Evolutionary conservation across 164 flowering plant genomes (phyloP).

Genomic region (Pachysandra terminalis): DNA sequence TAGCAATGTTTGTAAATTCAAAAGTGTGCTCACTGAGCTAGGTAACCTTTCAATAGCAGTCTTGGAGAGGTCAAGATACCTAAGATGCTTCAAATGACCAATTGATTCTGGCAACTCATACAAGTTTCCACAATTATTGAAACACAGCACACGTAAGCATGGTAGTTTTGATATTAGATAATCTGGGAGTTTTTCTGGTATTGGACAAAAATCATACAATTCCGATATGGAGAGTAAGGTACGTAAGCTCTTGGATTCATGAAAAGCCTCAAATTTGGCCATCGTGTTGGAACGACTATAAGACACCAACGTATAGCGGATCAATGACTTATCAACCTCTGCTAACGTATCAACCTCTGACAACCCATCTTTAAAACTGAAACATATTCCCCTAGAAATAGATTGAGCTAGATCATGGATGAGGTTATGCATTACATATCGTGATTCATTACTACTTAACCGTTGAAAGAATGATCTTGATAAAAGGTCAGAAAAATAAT

Average conservation of each 20-base stretch:
- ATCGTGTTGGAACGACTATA: background rate
- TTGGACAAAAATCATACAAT: background rate
- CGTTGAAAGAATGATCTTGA: constrained; percentile 32
- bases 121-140: background rate
- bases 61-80: constrained; percentile 27
- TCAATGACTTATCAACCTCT: background rate
- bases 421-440: constrained; percentile 33
- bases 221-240: constrained; percentile 15
- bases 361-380: background rate
- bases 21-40: constrained; percentile 16
- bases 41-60: constrained; percentile 24
- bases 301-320: background rate
- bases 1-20: constrained; percentile 30
- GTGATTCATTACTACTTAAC: background rate
- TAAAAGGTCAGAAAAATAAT: constrained; percentile 17
- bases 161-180: constrained; percentile 15
- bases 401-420: constrained; percentile 29
- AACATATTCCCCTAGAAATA: constrained; percentile 18
- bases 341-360: too few relatives aligned
- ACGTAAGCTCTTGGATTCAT: constrained; percentile 13
- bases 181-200: background rate
- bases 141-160: constrained; percentile 21
- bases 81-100: constrained; percentile 22
- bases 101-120: constrained; percentile 17
- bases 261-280: constrained; percentile 12